Conservation (phyloP, 2,329 filamentous ascomycete species). For the Zymoseptoria brevis region DNA sequence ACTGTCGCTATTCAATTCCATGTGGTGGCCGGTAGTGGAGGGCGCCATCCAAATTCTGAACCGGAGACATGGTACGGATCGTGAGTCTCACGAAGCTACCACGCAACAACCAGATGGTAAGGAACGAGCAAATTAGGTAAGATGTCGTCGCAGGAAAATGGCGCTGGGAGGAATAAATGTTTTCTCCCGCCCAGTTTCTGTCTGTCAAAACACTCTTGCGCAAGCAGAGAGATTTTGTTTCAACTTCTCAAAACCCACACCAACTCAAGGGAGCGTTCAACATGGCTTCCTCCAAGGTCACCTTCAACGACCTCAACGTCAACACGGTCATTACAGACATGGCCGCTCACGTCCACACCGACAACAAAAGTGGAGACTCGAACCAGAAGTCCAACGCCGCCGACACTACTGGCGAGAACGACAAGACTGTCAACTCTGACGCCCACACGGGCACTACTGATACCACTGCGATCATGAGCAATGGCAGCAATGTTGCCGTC, state of each 20-base stretch:
- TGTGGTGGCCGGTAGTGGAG: not conserved
- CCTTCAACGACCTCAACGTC: not conserved
- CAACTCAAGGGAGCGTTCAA: not conserved
- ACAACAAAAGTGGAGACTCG: conserved; percentile 1
- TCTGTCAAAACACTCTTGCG: not conserved
- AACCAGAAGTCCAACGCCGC: not conserved
- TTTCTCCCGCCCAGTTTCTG: not conserved
- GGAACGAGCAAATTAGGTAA: not conserved
- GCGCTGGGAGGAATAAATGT: not conserved
- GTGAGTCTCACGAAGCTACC: not conserved
- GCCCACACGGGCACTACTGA: not conserved
- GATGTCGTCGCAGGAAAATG: not conserved
- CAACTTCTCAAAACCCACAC: not conserved
- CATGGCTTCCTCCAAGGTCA: not conserved
- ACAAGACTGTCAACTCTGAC: not conserved
- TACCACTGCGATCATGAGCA: not conserved
- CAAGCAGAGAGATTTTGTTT: not conserved
- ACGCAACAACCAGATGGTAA: not conserved
- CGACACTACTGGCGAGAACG: not conserved
- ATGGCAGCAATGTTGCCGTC: no score
- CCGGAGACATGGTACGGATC: not conserved
- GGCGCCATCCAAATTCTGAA: not conserved
- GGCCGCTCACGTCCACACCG: conserved; percentile 6
- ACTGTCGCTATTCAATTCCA: not conserved
- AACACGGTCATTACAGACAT: not conserved